Conservation (phyloP, 768 basidiomycete genomes). For the Russula brevipes region DNA sequence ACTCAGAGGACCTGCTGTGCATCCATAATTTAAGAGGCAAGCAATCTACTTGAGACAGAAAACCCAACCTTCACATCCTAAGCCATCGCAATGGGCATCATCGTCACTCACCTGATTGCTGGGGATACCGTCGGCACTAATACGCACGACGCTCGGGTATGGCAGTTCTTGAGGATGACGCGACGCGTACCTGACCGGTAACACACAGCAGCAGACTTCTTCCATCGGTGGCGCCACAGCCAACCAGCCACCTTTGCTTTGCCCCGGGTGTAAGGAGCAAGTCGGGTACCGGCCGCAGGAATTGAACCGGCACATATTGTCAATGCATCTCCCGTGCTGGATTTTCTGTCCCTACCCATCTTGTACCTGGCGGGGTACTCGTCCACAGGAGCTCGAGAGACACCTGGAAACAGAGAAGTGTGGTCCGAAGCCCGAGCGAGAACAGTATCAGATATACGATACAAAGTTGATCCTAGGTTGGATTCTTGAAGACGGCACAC, state of each 20-base stretch:
- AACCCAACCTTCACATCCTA: too few relatives aligned
- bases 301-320: not conserved
- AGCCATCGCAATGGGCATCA: not conserved
- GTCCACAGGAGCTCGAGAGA: not conserved
- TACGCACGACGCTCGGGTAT: not conserved
- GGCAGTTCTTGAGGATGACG: not conserved
- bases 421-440: not conserved
- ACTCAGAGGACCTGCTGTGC: too few relatives aligned
- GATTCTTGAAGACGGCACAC: not conserved
- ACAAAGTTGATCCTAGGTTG: not conserved
- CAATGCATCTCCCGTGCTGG: not conserved
- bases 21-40: not conserved
- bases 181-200: not conserved
- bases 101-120: not conserved
- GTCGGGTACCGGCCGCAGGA: not conserved
- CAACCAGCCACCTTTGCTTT: not conserved
- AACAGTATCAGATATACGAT: not conserved
- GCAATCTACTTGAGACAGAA: not conserved
- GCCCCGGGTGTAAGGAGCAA: not conserved
- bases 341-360: not conserved
- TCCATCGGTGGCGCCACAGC: not conserved
- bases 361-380: not conserved
- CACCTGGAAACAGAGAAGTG: not conserved
- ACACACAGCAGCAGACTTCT: not conserved
- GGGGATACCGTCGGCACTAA: not conserved